Evolutionary conservation across 2,329 filamentous ascomycete species (phyloP), one percentile per base, ranked within the genome.

Genomic region (Zarea fungicola): DNA sequence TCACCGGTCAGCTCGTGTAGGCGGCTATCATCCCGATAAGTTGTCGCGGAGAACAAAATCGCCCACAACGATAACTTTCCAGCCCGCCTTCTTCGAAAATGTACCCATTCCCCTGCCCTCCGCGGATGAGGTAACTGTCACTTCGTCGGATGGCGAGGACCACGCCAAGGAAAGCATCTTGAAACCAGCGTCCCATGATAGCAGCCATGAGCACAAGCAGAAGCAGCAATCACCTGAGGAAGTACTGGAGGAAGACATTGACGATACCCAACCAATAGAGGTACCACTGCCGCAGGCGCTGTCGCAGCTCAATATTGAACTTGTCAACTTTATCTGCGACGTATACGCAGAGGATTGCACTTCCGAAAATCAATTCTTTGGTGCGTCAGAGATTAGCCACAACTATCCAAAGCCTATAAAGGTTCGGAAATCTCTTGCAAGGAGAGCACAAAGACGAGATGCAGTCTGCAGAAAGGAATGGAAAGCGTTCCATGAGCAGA

Each of bases 401-500:
- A 41, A 36, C 49, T 37, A 51, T 10, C 49, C 59, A 36, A 6
- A 37, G 42, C 26, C 19, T 23, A 8, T 40, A 48, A 11, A 49
- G 48, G 13, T 53, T 53, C 2, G 51, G 49, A 21, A 51, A 19
- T n/a, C 22, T 42, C 19, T 46, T 22, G 18, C 6, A 23, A 31
- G 47, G 13, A 40, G 18, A 8, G 25, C 28, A 6, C 35, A 32
- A 8, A 22, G 8, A n/a, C 25, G 37, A 29, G 42, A 46, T 32
- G 28, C 25, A 6, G 18, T 53, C 6, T 57, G 56, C 2, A 58
- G 53, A 48, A 59, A 66, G 11, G 70, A 79, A 51, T 85, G 82
- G 78, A 78, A 74, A 53, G 59, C 71, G 1, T 86, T 86, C 56
- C 73, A 78, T 26, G 77, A 84, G 54, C 83, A 86, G 58, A 80